Base-by-base conservation (phyloP, 768 basidiomycete species). In the Auriculariales sp. region DNA sequence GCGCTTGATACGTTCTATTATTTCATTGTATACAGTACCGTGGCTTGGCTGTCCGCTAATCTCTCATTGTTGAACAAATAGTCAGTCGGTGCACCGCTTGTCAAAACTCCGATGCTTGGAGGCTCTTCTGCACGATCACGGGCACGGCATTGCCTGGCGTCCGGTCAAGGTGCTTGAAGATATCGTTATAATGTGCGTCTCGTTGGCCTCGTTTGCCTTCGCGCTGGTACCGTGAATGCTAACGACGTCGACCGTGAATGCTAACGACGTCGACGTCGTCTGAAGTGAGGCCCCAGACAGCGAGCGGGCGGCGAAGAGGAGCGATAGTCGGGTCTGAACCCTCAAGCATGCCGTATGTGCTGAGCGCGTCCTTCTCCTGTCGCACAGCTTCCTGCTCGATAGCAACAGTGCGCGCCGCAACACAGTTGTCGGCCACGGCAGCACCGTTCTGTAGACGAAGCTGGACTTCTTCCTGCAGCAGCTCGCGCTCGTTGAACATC, bases 111-210 rank as follows among this genome's bases (percentile, higher is more conserved):
- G n/a, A n/a, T n/a, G n/a, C n/a, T n/a, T n/a, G n/a, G n/a, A 99
- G 73, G 64, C 85, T 90, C 76, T 99, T 99, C 66, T 98, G 95
- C 2, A 95, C 91, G 65, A 98, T 84, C 59, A 95, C 81, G 3
- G 95, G 95, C 44, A 94, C 82, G n/a, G 93, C 92, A 63, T 98
- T 98, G 49, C 95, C 94, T 32, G 81, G 78, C 5, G 90, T 88
- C 54, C 95, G 89, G 33, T 79, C 78, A 55, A 97, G 81, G 35
- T 78, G 76, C n/a, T 75, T 78, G 67, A 99, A 84, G 62, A 95
- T 82, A 53, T 90, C 81, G 64, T 98, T 92, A 87, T 94, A 98
- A 97, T 92, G 55, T 80, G 79, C 1, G 90, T 90, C 72, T 99
- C 95, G 63, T 99, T 99, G 71, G 90, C 86, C 72, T 99, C 95